Conservation (phyloP, 345 rosid species). For the Populus nigra region DNA sequence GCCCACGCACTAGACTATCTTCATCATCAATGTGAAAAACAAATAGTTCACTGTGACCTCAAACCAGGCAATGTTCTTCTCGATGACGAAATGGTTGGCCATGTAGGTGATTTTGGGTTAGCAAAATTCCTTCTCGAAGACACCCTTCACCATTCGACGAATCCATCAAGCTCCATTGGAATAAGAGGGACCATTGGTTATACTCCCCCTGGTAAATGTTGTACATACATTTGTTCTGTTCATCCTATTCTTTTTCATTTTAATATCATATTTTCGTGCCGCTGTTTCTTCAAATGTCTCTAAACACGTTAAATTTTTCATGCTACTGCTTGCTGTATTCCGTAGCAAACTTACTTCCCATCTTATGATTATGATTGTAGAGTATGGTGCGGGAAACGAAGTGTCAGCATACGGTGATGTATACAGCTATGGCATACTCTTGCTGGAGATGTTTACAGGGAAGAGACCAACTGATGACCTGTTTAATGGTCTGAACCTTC, state of each 20-base stretch:
- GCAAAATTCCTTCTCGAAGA: background rate
- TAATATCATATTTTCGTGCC: too few species aligned
- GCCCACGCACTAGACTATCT: background rate
- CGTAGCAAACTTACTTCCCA: too few species aligned
- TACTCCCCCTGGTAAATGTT: background rate
- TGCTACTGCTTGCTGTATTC: too few species aligned
- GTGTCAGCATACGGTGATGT: background rate
- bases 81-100: background rate
- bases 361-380: background rate
- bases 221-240: background rate
- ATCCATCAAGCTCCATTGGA: background rate
- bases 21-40: background rate
- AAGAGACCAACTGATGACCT: background rate
- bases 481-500: too few species aligned
- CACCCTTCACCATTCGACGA: background rate
- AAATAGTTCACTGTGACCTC: background rate
- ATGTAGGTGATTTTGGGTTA: background rate
- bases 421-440: conserved; percentile 4
- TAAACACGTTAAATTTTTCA: too few species aligned
- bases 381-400: conserved; percentile 9
- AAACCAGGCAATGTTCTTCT: conserved; percentile 1
- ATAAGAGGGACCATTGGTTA: conserved; percentile 1
- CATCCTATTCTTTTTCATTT: too few species aligned
- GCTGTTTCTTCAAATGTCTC: too few species aligned
- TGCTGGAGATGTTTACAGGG: conserved; percentile 8